Conservation (phyloP, 2,329 filamentous ascomycete species). For the Fonsecaea nubica region DNA sequence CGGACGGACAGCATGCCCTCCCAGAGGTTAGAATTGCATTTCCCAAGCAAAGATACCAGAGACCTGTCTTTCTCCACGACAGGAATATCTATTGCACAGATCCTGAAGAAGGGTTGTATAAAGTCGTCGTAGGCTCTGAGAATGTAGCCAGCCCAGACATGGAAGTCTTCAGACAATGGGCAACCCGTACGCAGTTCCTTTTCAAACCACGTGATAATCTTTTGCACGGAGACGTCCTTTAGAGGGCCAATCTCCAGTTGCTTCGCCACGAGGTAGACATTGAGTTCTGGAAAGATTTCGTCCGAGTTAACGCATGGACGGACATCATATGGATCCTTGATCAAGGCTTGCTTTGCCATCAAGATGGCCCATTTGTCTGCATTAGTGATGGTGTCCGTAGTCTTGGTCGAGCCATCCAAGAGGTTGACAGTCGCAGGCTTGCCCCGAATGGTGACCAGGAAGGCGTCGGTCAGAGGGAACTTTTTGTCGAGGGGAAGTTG, state of each 20-base stretch:
- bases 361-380: constrained; percentile 19
- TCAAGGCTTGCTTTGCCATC: constrained; percentile 12
- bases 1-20: constrained; percentile 8
- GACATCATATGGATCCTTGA: constrained; percentile 15
- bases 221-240: constrained; percentile 12
- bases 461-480: constrained; percentile 13
- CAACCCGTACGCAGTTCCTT: constrained; percentile 12
- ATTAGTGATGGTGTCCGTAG: constrained; percentile 17
- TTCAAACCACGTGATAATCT: constrained; percentile 22
- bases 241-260: constrained; percentile 16
- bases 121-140: constrained; percentile 16
- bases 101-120: constrained; percentile 10
- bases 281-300: constrained; percentile 19
- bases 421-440: neutral
- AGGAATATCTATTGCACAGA: constrained; percentile 15
- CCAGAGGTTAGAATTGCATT: constrained; percentile 15
- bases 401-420: neutral
- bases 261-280: constrained; percentile 18
- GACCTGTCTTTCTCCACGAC: constrained; percentile 7
- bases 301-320: constrained; percentile 7
- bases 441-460: constrained; percentile 14
- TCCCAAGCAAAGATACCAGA: constrained; percentile 9
- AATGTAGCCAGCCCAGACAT: neutral
- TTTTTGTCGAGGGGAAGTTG: neutral
- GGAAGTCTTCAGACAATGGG: constrained; percentile 18